Base-by-base conservation (phyloP, 2,329 filamentous ascomycete species). In the Malbranchea zuffiana region DNA sequence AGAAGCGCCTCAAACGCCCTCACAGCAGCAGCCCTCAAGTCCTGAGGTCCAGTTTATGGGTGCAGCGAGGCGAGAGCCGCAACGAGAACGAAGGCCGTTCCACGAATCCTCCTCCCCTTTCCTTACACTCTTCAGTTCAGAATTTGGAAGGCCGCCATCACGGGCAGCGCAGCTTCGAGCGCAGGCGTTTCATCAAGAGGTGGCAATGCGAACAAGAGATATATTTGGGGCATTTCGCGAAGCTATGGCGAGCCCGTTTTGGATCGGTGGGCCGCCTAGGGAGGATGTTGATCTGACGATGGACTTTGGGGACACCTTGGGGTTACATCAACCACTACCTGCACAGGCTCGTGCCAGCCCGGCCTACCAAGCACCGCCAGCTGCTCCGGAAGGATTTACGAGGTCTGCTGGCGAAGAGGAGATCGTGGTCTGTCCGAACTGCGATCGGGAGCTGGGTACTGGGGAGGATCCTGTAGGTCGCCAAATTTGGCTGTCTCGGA, bases 401-500 rank as follows among this genome's bases (percentile, higher is more conserved):
- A 71, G 87, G 41, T 76, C 75, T 32, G 82, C 83, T 0, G 72
- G 66, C 25, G 79, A 84, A 23, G 76, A 84, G 11, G 72, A 82
- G 24, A 67, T 82, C 1, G 70, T 88, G 2, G 69, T 94, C 1
- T 98, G 90, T 55, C 83, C 88, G 0, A 83, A 83, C 41, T 98
- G 90, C 50, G 78, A 81, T 12, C 72, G 82, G 41, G 88, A 96
- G 60, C 65, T 98, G 11, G 81, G 84, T 4, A 76, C 80, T 34
- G 82, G 86, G 10, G 75, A 69, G 37, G 67, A 69, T 15, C 66
- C 72, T 18, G 55, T 66, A 21, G 86, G 93, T 59, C 78, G 83
- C 53, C 82, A 94, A 50, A 88, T 96, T 44, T 96, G 87, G 86
- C 80, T 90, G 1, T 71, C 90, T 23, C 94, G 87, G 60, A 72